These are phyloP conservation scores for Parastagonospora nodorum DNA, from an alignment of 2,329 filamentous ascomycete genomes.

Conservation along the genomic window DNA sequence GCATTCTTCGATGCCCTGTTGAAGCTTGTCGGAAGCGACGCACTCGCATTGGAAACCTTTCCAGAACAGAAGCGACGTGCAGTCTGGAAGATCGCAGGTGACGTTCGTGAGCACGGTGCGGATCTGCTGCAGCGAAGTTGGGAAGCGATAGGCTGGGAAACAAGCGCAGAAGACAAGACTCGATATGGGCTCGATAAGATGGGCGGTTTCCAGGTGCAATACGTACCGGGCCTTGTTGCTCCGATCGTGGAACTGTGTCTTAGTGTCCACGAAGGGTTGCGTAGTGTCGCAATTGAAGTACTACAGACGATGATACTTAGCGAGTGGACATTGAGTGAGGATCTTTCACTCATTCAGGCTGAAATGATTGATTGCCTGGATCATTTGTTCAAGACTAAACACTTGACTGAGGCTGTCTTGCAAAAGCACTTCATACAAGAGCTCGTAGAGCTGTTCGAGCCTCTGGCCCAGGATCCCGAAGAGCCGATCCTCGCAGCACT, in stretches of 20 bases:
- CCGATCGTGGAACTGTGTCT: slow-evolving; percentile 93
- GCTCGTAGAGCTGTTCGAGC: slow-evolving; percentile 78
- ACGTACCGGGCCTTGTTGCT: slow-evolving; percentile 88
- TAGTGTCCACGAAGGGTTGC: slow-evolving; percentile 89
- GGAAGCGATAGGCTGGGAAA: slow-evolving; percentile 98
- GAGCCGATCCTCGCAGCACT: slow-evolving; percentile 78
- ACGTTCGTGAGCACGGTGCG: slow-evolving; percentile 89
- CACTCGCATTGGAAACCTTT: slow-evolving; percentile 90
- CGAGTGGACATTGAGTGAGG: slow-evolving; percentile 95
- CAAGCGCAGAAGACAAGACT: slow-evolving; percentile 74
- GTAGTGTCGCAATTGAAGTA: slow-evolving; percentile 88
- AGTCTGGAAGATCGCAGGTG: slow-evolving; percentile 98
- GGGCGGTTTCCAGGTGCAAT: slow-evolving; percentile 97
- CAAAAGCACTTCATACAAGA: slow-evolving; percentile 93
- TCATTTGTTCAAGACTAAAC: slow-evolving; percentile 84
- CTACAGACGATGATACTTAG: slow-evolving; percentile 98
- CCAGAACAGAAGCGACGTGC: slow-evolving; percentile 94
- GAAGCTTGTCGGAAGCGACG: slow-evolving; percentile 85
- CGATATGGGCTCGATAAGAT: slow-evolving; percentile 81
- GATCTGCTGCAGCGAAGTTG: slow-evolving; percentile 83
- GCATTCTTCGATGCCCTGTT: slow-evolving; percentile 88
- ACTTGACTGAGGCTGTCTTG: slow-evolving; percentile 82
- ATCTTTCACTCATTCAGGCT: slow-evolving; percentile 87
- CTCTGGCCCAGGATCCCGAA: slow-evolving; percentile 67
- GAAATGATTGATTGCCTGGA: slow-evolving; percentile 97